Evolutionary conservation across 148 eudicot species (phyloP).

Genomic region (Talinum fruticosum): DNA sequence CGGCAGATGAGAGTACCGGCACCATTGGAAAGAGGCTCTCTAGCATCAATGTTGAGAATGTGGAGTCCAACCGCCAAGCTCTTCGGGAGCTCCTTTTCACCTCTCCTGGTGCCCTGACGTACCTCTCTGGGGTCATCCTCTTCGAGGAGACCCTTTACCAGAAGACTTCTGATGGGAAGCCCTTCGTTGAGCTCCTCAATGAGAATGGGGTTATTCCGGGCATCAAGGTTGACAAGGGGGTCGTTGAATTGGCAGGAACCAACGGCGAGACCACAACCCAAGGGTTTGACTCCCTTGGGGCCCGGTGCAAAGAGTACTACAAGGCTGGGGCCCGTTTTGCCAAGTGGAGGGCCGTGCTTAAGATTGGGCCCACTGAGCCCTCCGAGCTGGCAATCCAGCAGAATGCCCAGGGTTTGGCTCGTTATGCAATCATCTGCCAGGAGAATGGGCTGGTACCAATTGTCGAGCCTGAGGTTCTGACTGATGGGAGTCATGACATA

Average conservation of each 20-base stretch:
- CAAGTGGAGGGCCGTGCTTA: conserved; percentile 94
- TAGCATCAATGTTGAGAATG: conserved; percentile 80
- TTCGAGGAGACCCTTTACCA: conserved; percentile 89
- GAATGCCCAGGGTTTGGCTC: conserved; percentile 88
- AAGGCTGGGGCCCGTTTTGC: conserved; percentile 93
- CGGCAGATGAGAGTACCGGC: conserved; percentile 93
- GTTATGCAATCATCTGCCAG: conserved; percentile 86
- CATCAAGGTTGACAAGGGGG: conserved; percentile 90
- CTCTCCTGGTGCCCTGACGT: conserved; percentile 53
- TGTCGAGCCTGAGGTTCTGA: conserved; percentile 80
- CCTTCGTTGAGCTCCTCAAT: conserved; percentile 59
- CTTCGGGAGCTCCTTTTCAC: conserved; percentile 87
- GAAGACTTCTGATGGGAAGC: conserved; percentile 65
- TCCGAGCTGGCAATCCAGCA: conserved; percentile 78
- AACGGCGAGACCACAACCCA: conserved; percentile 91
- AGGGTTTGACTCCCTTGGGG: conserved; percentile 74
- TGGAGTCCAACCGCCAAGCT: conserved; percentile 76
- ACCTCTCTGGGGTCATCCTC: conserved; percentile 85
- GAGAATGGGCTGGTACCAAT: conserved; percentile 86
- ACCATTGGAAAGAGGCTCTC: conserved; percentile 79
- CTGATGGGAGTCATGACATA: conserved; percentile 76
- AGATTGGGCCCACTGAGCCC: conserved; percentile 78
- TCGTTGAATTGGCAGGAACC: conserved; percentile 72
- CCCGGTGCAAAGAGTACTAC: conserved; percentile 72
- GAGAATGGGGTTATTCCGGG: conserved; percentile 80